Percentiles rank a stretch among this genome's conserved stretches.
These are phyloP conservation scores for Rhododendron mucronatum DNA, from an alignment of 148 eudicot species.

Conservation along the genomic window DNA sequence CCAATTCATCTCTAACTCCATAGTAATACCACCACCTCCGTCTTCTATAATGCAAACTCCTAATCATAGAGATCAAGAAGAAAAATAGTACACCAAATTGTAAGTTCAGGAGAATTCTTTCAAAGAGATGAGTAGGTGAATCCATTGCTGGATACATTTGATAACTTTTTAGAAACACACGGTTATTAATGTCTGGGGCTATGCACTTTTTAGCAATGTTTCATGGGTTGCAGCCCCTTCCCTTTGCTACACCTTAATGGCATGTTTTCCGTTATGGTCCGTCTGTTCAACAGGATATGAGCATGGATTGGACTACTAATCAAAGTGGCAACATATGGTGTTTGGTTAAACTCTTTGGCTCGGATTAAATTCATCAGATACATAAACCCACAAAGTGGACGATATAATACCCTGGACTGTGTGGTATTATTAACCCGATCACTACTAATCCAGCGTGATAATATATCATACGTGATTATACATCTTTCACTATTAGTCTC, in stretches of 20 bases:
- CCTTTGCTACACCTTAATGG: neutral
- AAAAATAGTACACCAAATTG: neutral
- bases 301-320: neutral
- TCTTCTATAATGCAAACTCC: constrained; percentile 83
- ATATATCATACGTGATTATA: neutral
- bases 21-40: constrained; percentile 70
- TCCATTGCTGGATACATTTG: neutral
- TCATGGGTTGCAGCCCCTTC: neutral
- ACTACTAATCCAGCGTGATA: neutral
- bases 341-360: neutral
- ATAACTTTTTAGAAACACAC: neutral
- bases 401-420: neutral
- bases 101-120: no score
- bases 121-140: neutral
- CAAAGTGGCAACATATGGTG: neutral
- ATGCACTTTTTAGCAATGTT: neutral
- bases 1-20: constrained; percentile 98
- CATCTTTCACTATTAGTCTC: neutral
- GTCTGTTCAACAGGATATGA: neutral
- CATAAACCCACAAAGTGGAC: neutral
- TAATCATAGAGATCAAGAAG: constrained; percentile 19
- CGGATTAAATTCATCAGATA: neutral
- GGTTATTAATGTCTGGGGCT: neutral
- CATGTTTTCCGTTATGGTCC: neutral
- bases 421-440: neutral